Evolutionary conservation across 495 filamentous ascomycete species (phyloP), one percentile per base, ranked within the genome.

Genomic region (Lophiotrema nucula): DNA sequence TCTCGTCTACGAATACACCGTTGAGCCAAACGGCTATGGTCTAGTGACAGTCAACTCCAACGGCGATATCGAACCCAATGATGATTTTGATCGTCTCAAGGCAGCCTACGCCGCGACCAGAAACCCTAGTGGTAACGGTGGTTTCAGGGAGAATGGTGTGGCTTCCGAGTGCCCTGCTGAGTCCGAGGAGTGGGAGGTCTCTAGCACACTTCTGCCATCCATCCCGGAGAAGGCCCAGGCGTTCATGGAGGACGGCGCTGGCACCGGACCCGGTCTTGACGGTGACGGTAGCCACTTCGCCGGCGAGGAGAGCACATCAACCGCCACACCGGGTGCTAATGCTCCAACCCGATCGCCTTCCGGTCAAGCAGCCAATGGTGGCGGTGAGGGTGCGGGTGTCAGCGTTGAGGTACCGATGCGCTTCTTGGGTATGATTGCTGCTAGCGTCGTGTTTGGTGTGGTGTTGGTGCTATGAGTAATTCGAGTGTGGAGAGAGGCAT

Each of bases 1-100:
- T 67, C 82, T 97, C 37, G 88, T 95, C 70, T 97, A 96, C 75
- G 92, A 97, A 72, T 97, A 96, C 76, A 84, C 86, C 55, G 73
- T 89, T 71, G 92, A 92, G 70, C 73, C 74, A 35, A 88, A 82
- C 76, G 72, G 75, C 23, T 97, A 82, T 74, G 92, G 67, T 69
- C 60, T 58, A 6, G 63, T 60, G 58, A 6, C 72, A 38, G 78
- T 85, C 41, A 77, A 76, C 19, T 78, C 82, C 47, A 67, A 77
- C 42, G 56, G 63, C 6, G 6, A 53, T 0, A 47, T 63, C 35
- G 24, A 47, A 41, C 16, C 53, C 21, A 63, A 57, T 42, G 67
- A 74, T 10, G 86, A 89, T 64, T 97, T 87, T 73, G 66, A 73
- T 31, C 78, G 79, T 65, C 82, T 96, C 47, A 78, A 83, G 73